These are phyloP conservation scores for Penicillium olsonii DNA, from an alignment of 2,329 filamentous ascomycete genomes.

Conservation along the genomic window DNA sequence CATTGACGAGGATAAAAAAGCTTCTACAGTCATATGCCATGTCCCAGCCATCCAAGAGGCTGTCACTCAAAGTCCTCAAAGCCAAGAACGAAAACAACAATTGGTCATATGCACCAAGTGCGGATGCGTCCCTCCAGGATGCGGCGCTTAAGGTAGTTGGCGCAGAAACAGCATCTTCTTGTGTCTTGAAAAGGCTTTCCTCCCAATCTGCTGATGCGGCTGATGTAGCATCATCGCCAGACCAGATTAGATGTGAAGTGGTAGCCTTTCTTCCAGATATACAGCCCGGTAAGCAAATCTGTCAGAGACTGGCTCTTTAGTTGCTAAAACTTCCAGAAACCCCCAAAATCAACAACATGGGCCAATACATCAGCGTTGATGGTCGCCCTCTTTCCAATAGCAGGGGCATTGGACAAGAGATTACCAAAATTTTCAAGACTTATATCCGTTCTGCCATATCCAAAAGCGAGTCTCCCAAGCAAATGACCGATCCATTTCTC, in stretches of 20 bases:
- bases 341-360: constrained; percentile 34
- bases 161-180: constrained; percentile 55
- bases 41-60: constrained; percentile 56
- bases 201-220: constrained; percentile 23
- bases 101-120: constrained; percentile 60
- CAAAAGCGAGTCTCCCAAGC: constrained; percentile 16
- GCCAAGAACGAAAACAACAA: constrained; percentile 63
- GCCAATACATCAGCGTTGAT: constrained; percentile 60
- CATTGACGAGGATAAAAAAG: constrained; percentile 53
- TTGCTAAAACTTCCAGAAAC: constrained; percentile 35
- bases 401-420: constrained; percentile 55
- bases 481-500: constrained; percentile 56
- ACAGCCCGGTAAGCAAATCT: constrained; percentile 35
- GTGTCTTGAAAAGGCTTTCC: constrained; percentile 36
- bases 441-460: constrained; percentile 45
- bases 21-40: constrained; percentile 62
- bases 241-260: constrained; percentile 41
- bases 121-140: constrained; percentile 51
- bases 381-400: constrained; percentile 54
- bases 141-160: constrained; percentile 59
- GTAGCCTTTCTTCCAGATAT: constrained; percentile 53
- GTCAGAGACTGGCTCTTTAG: too few relatives aligned
- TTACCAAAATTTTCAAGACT: constrained; percentile 54
- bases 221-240: not conserved
- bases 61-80: constrained; percentile 58